These are phyloP conservation scores for Amaranthus tricolor DNA, from an alignment of 179 eudicot genomes.

Conservation along the genomic window DNA sequence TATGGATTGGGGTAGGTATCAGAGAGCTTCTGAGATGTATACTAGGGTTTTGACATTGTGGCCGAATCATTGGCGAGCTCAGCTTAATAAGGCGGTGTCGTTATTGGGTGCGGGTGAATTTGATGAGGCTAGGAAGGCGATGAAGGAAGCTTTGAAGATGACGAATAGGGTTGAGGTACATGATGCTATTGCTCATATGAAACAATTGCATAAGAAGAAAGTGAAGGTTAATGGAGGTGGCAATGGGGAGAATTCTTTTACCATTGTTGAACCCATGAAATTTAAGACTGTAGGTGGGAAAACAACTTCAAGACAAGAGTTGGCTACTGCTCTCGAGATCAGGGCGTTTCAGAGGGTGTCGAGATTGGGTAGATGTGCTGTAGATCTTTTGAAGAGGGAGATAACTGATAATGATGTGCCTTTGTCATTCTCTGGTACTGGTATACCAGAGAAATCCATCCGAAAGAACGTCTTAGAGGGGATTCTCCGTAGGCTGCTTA, in stretches of 20 bases:
- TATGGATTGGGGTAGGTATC: slow-evolving; percentile 97
- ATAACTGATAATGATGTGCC: slow-evolving; percentile 70
- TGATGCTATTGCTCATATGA: slow-evolving; percentile 88
- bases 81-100: slow-evolving; percentile 90
- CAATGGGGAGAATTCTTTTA: slow-evolving; percentile 66
- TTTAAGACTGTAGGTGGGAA: slow-evolving; percentile 69
- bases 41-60: slow-evolving; percentile 80
- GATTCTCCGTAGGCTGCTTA: slow-evolving; percentile 61
- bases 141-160: slow-evolving; percentile 96
- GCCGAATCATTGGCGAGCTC: slow-evolving; percentile 97
- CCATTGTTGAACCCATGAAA: slow-evolving; percentile 58
- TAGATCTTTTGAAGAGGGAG: slow-evolving; percentile 70
- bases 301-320: slow-evolving; percentile 68
- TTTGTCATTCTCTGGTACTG: slow-evolving; percentile 76
- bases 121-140: slow-evolving; percentile 88
- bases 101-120: slow-evolving; percentile 92
- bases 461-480: slow-evolving; percentile 84
- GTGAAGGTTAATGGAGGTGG: slow-evolving; percentile 66
- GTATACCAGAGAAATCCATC: slow-evolving; percentile 76
- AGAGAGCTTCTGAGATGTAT: slow-evolving; percentile 97
- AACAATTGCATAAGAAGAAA: slow-evolving; percentile 87
- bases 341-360: slow-evolving; percentile 89
- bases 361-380: slow-evolving; percentile 75
- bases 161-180: slow-evolving; percentile 93
- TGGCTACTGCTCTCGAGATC: slow-evolving; percentile 77